These are phyloP conservation scores for Penicillium waksmanii DNA, from an alignment of 495 filamentous ascomycete species.

Conservation along the genomic window DNA sequence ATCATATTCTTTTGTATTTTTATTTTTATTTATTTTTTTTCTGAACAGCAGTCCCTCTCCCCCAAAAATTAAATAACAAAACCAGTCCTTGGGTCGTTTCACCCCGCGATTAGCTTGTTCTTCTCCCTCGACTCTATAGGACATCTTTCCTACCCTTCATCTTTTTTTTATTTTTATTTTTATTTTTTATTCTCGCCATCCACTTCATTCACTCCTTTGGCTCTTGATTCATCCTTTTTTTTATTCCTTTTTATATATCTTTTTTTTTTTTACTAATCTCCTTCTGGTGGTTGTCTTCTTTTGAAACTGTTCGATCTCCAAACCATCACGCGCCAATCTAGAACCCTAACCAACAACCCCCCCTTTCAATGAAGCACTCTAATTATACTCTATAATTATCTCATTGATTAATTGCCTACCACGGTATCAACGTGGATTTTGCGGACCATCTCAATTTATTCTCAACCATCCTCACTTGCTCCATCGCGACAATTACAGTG, in stretches of 20 bases:
- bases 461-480: slow-evolving; percentile 30
- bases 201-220: slow-evolving; percentile 37
- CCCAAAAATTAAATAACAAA: slow-evolving; percentile 25
- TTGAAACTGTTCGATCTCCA: slow-evolving; percentile 3
- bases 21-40: background rate
- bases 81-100: slow-evolving; percentile 34
- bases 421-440: slow-evolving; percentile 8
- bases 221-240: slow-evolving; percentile 19
- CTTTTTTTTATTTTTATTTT: slow-evolving; percentile 14
- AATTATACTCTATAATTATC: slow-evolving; percentile 31
- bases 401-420: slow-evolving; percentile 31
- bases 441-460: slow-evolving; percentile 27
- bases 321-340: slow-evolving; percentile 11
- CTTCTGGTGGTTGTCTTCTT: slow-evolving; percentile 7
- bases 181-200: slow-evolving; percentile 15
- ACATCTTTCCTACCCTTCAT: slow-evolving; percentile 23
- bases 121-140: slow-evolving; percentile 32
- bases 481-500: slow-evolving; percentile 10
- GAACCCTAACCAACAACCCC: slow-evolving; percentile 15
- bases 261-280: slow-evolving; percentile 26
- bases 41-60: slow-evolving; percentile 1
- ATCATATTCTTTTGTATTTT: slow-evolving; percentile 1
- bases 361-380: slow-evolving; percentile 28
- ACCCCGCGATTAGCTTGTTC: slow-evolving; percentile 44
- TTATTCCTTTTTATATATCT: slow-evolving; percentile 26